Conservation (phyloP, 2,329 filamentous ascomycete genomes). For the Acrocalymma vagum region DNA sequence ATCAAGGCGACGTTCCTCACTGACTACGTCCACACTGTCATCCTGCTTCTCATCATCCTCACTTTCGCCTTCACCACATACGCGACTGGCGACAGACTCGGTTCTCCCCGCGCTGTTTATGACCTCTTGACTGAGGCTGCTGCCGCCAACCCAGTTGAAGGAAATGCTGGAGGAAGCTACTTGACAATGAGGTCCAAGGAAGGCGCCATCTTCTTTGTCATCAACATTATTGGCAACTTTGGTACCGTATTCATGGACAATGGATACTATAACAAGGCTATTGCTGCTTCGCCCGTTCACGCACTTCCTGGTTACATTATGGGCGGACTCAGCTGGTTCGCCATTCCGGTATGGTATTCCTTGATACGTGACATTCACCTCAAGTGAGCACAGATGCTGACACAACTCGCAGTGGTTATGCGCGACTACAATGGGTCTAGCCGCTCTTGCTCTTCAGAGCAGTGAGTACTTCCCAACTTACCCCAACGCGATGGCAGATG, state of each 20-base stretch:
- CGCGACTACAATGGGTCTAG: slow-evolving; percentile 57
- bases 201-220: slow-evolving; percentile 88
- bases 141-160: slow-evolving; percentile 73
- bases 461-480: slow-evolving; percentile 54
- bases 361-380: slow-evolving; percentile 10
- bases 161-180: slow-evolving; percentile 81
- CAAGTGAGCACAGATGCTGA: slow-evolving; percentile 3
- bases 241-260: slow-evolving; percentile 86
- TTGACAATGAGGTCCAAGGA: slow-evolving; percentile 86
- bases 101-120: slow-evolving; percentile 79
- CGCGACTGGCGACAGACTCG: slow-evolving; percentile 74
- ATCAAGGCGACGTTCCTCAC: slow-evolving; percentile 78
- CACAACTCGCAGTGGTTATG: slow-evolving; percentile 47
- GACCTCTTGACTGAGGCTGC: slow-evolving; percentile 78
- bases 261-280: slow-evolving; percentile 87
- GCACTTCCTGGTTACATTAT: slow-evolving; percentile 75
- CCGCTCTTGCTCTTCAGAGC: slow-evolving; percentile 52
- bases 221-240: slow-evolving; percentile 87
- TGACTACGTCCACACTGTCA: slow-evolving; percentile 86
- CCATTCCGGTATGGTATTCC: slow-evolving; percentile 47
- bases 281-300: slow-evolving; percentile 83
- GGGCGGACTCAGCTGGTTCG: slow-evolving; percentile 56
- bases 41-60: slow-evolving; percentile 83
- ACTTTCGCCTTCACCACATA: slow-evolving; percentile 85
- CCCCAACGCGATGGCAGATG: slow-evolving; percentile 37